Evolutionary conservation across 257 asterid genomes (phyloP).

Genomic region (Dorcoceras hygrometricum): DNA sequence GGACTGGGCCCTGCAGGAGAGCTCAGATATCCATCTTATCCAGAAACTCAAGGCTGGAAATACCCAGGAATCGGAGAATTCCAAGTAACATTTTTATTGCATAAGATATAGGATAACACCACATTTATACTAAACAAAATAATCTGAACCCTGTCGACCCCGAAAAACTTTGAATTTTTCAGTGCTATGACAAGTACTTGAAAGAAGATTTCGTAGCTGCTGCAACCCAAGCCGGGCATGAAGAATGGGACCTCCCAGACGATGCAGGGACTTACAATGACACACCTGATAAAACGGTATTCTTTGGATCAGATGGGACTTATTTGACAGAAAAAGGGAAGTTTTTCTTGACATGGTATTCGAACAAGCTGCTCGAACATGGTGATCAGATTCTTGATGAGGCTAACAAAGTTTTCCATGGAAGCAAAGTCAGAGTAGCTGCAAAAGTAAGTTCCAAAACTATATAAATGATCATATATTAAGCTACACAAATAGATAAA

Average conservation of each 20-base stretch:
- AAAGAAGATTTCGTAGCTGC: constrained; percentile 48
- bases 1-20: constrained; percentile 95
- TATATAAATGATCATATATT: not conserved
- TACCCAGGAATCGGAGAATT: constrained; percentile 87
- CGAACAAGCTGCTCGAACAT: constrained; percentile 62
- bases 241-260: constrained; percentile 58
- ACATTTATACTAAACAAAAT: not conserved
- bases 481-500: not conserved
- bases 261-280: constrained; percentile 55
- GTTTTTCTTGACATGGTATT: constrained; percentile 75
- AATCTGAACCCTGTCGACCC: not conserved
- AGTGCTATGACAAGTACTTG: constrained; percentile 80
- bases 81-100: constrained; percentile 37
- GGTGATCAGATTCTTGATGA: constrained; percentile 82
- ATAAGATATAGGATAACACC: not conserved
- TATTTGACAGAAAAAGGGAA: constrained; percentile 62
- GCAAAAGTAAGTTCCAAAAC: constrained; percentile 33
- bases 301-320: constrained; percentile 61
- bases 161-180: constrained; percentile 6
- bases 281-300: constrained; percentile 56
- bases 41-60: constrained; percentile 68
- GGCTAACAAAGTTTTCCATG: constrained; percentile 63
- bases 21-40: constrained; percentile 78
- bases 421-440: constrained; percentile 36
- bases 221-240: constrained; percentile 56